These are phyloP conservation scores for Sutorius australiensis DNA, from an alignment of 768 basidiomycete species.

Conservation along the genomic window DNA sequence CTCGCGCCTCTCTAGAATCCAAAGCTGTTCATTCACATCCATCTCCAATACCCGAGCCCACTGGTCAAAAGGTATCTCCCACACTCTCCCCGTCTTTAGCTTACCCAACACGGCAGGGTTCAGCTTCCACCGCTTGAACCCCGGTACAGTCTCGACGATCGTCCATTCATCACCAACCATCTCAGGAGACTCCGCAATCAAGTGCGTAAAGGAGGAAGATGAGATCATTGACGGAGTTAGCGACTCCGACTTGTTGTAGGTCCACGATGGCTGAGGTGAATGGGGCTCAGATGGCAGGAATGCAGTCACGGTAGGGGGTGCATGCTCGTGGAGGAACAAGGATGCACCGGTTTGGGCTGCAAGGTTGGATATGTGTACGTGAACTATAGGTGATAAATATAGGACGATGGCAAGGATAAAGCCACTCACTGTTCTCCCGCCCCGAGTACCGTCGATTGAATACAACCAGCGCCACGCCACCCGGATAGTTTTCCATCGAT, in stretches of 20 bases:
- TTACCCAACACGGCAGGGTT: slow-evolving; percentile 12
- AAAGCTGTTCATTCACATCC: slow-evolving; percentile 40
- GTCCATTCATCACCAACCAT: slow-evolving; percentile 37
- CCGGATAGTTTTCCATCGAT: slow-evolving; percentile 84
- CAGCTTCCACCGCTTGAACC: slow-evolving; percentile 42
- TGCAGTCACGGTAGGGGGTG: slow-evolving; percentile 43
- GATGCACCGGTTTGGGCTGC: slow-evolving; percentile 90
- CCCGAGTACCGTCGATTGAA: slow-evolving; percentile 54
- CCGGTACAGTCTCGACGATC: slow-evolving; percentile 40
- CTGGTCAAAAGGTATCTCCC: slow-evolving; percentile 23
- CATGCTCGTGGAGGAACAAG: slow-evolving; percentile 72
- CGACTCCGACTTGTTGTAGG: slow-evolving; percentile 81
- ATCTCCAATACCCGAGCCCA: slow-evolving; percentile 34
- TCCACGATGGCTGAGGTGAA: slow-evolving; percentile 40
- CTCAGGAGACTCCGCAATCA: slow-evolving; percentile 49
- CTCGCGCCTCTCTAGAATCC: slow-evolving; percentile 43
- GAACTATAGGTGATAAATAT: slow-evolving; percentile 36
- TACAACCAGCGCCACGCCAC: slow-evolving; percentile 63
- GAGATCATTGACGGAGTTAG: slow-evolving; percentile 44
- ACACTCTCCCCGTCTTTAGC: slow-evolving; percentile 19
- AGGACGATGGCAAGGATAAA: not conserved
- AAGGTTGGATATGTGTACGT: slow-evolving; percentile 80
- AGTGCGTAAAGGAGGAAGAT: slow-evolving; percentile 51
- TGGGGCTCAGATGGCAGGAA: slow-evolving; percentile 10
- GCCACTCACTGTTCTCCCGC: slow-evolving; percentile 29